phyloP scores from a whole-genome alignment of 148 eudicot genomes.

The Persicaria maculosa region DNA sequence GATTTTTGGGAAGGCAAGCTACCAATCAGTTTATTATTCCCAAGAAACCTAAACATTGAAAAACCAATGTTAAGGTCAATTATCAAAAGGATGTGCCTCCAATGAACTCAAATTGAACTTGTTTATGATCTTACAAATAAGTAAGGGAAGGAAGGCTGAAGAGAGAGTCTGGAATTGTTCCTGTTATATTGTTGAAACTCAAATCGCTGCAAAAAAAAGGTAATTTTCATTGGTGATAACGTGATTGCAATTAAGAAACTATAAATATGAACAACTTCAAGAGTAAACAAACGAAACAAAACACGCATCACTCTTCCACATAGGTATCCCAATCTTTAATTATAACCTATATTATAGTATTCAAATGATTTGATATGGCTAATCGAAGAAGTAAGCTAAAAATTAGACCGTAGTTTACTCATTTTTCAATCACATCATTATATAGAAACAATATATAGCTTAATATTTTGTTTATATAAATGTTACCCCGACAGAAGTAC shows the following conservation, averaged over 20 bases:
- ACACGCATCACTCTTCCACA: background rate
- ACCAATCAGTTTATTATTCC: conserved; percentile 66
- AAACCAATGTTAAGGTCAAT: background rate
- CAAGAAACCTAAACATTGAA: conserved; percentile 59
- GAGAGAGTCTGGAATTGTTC: conserved; percentile 46
- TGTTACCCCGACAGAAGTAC: background rate
- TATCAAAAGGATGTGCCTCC: background rate
- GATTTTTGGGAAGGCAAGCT: conserved; percentile 50
- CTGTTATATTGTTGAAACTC: conserved; percentile 67
- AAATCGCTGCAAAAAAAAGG: conserved; percentile 52
- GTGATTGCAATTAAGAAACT: too few relatives aligned
- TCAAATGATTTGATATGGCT: background rate
- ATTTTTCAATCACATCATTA: background rate
- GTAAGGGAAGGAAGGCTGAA: conserved; percentile 42
- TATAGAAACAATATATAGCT: background rate
- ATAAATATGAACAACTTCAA: too few relatives aligned
- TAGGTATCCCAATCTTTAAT: too few relatives aligned
- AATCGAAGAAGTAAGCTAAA: background rate
- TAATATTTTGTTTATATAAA: background rate
- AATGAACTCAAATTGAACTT: background rate
- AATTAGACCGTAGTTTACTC: background rate
- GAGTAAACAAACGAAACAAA: too few relatives aligned
- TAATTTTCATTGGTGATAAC: background rate
- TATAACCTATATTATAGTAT: background rate
- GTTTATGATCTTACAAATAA: conserved; percentile 40